phyloP scores from a whole-genome alignment of 2,329 filamentous ascomycete species.

The Teratosphaeria epicoccoides region DNA sequence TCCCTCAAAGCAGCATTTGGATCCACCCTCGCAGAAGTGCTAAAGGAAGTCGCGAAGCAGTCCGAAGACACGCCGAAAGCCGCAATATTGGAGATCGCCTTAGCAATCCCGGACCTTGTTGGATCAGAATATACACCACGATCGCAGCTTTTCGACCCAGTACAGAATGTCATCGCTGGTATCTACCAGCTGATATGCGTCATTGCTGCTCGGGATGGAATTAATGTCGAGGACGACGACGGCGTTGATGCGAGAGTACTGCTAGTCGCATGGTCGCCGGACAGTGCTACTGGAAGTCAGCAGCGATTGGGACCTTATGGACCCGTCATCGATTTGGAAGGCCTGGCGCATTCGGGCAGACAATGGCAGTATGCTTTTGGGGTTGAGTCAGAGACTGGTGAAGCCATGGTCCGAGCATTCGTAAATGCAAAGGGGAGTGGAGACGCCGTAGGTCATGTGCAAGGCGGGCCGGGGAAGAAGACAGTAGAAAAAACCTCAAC shows the following conservation, averaged over 20 bases:
- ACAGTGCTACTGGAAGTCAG: slow-evolving; percentile 8
- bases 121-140: slow-evolving; percentile 41
- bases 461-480: slow-evolving; percentile 10
- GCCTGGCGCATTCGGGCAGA: slow-evolving; percentile 39
- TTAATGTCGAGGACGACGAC: slow-evolving; percentile 54
- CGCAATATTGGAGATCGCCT: slow-evolving; percentile 47
- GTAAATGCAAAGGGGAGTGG: slow-evolving; percentile 22
- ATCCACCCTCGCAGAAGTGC: slow-evolving; percentile 31
- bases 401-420: slow-evolving; percentile 44
- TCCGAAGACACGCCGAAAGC: slow-evolving; percentile 20
- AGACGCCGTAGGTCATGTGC: slow-evolving; percentile 25
- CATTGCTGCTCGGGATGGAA: slow-evolving; percentile 53
- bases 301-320: slow-evolving; percentile 27
- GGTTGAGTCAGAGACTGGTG: slow-evolving; percentile 54
- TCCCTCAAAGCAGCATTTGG: slow-evolving; percentile 34
- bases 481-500: background rate
- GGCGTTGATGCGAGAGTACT: slow-evolving; percentile 69
- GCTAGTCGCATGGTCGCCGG: slow-evolving; percentile 52
- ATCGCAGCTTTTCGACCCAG: slow-evolving; percentile 52
- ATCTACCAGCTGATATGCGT: slow-evolving; percentile 69
- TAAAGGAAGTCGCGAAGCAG: slow-evolving; percentile 31
- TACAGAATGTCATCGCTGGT: slow-evolving; percentile 63
- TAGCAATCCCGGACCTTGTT: slow-evolving; percentile 53
- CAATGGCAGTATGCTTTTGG: slow-evolving; percentile 58
- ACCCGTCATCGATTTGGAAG: slow-evolving; percentile 40